Evolutionary conservation across 805 yeast species (phyloP), one percentile per base, ranked within the genome.

Genomic region (Teunomyces gatunensis): DNA sequence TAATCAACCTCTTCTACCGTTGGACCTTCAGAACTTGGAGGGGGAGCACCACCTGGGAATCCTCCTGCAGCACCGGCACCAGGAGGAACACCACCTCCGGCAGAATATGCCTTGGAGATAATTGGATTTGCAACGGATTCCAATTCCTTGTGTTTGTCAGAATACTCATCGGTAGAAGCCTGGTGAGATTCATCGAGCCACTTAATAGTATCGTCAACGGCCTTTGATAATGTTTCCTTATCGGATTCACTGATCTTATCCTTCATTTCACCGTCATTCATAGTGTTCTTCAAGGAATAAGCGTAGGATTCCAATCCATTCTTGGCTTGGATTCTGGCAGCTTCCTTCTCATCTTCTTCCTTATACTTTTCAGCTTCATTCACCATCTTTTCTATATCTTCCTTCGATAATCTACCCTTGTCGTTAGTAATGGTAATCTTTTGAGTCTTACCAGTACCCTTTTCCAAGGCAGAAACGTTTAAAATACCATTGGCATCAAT

Each of bases 341-440:
- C 87, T 51, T 89, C 78, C 59, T 80, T 84, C 58, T 84, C 85
- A 73, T 92, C 98, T 71, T 90, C 95, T 60, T 87, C 89, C 56
- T 96, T 96, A 63, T 75, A 92, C 75, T 87, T 86, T 73, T 90
- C 98, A 59, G 97, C 97, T 67, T 92, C 98, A 65, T 84, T 94
- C 54, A 92, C 96, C 97, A 92, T 92, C 75, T 92, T 89, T 62
- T 92, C 97, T 61, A 92, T 91, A 54, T 90, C 96, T 53, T 91
- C 97, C 76, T 89, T 86, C 21, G 92, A 79, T 64, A 90, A 80
- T 79, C 97, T 87, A 63, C 96, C 96, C 78, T 89, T 89, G 72
- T 90, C 97, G 63, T 90, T 90, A 61, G 89, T 87, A 67, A 90
- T 90, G 47, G 96, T 89, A 65, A 90, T 87, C 61, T 92, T 85